These are phyloP conservation scores for Oxytropis ochrocephala DNA, from an alignment of 306 rosid species.

Conservation along the genomic window DNA sequence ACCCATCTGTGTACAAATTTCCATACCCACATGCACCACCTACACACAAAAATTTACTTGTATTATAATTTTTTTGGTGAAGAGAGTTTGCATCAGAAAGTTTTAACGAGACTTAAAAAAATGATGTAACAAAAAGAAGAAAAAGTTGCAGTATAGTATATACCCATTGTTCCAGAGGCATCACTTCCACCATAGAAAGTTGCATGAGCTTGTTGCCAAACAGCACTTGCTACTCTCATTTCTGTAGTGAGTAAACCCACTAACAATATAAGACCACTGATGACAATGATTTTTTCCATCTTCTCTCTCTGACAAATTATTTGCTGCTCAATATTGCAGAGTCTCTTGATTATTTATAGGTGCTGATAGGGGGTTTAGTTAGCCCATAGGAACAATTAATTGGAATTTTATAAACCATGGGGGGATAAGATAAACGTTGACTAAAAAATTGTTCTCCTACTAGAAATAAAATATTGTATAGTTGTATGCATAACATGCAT, in stretches of 20 bases:
- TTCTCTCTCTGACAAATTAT: background rate
- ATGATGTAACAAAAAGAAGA: background rate
- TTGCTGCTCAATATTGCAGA: slow-evolving; percentile 8
- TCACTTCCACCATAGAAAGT: slow-evolving; percentile 70
- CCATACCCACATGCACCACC: slow-evolving; percentile 87
- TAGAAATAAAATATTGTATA: background rate
- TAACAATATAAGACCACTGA: slow-evolving; percentile 15
- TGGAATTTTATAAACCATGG: background rate
- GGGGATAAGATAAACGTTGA: slow-evolving; percentile 6
- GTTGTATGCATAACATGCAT: background rate
- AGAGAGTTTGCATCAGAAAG: too few species aligned
- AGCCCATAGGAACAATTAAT: slow-evolving; percentile 5
- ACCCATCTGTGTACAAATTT: slow-evolving; percentile 46
- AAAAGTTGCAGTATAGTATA: slow-evolving; percentile 23
- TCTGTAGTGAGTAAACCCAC: slow-evolving; percentile 24
- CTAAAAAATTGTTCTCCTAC: background rate
- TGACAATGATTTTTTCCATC: slow-evolving; percentile 27
- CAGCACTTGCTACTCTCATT: slow-evolving; percentile 26
- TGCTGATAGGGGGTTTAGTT: slow-evolving; percentile 2
- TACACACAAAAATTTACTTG: background rate
- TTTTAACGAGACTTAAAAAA: background rate
- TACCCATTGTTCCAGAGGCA: slow-evolving; percentile 60
- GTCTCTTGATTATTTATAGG: slow-evolving; percentile 29
- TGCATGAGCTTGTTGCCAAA: slow-evolving; percentile 50
- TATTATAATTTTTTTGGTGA: background rate